These are phyloP conservation scores for Alternaria atra DNA, from an alignment of 2,329 filamentous ascomycete species.

Conservation along the genomic window DNA sequence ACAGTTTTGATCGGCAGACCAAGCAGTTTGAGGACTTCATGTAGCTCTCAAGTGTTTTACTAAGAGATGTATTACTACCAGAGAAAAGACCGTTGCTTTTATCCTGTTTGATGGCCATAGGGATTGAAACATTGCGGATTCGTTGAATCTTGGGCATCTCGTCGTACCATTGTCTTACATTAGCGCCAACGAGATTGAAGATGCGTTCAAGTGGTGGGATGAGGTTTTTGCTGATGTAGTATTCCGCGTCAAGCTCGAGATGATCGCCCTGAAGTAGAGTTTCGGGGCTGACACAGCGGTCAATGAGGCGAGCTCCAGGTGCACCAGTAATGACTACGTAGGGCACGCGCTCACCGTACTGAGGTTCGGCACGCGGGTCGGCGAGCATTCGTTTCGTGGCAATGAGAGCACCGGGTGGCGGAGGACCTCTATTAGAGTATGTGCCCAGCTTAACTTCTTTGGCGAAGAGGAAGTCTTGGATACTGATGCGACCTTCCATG, in stretches of 20 bases:
- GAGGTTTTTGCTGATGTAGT: slow-evolving; percentile 95
- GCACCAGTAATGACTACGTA: slow-evolving; percentile 93
- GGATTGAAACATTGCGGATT: slow-evolving; percentile 67
- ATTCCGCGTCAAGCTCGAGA: slow-evolving; percentile 87
- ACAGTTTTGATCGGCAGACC: slow-evolving; percentile 73
- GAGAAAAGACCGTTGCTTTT: slow-evolving; percentile 14
- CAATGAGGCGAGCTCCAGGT: slow-evolving; percentile 83
- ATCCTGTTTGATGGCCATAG: slow-evolving; percentile 20
- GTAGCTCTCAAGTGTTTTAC: slow-evolving; percentile 91
- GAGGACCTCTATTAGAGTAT: slow-evolving; percentile 81
- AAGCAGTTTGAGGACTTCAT: slow-evolving; percentile 83
- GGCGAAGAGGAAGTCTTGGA: slow-evolving; percentile 97
- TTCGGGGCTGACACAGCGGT: slow-evolving; percentile 90
- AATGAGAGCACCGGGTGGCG: slow-evolving; percentile 88
- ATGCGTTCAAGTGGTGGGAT: slow-evolving; percentile 96
- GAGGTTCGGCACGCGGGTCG: slow-evolving; percentile 86
- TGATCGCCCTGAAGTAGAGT: slow-evolving; percentile 79
- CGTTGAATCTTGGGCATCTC: slow-evolving; percentile 94
- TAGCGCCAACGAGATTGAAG: slow-evolving; percentile 94
- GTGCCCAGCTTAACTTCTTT: slow-evolving; percentile 89
- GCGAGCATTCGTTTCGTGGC: slow-evolving; percentile 85
- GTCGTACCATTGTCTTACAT: slow-evolving; percentile 90
- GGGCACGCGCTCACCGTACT: slow-evolving; percentile 93
- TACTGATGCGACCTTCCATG: slow-evolving; percentile 84
- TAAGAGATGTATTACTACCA: slow-evolving; percentile 51